Evolutionary conservation across 306 rosid genomes (phyloP), one percentile per base, ranked within the genome.

Genomic region (Trifolium repens): DNA sequence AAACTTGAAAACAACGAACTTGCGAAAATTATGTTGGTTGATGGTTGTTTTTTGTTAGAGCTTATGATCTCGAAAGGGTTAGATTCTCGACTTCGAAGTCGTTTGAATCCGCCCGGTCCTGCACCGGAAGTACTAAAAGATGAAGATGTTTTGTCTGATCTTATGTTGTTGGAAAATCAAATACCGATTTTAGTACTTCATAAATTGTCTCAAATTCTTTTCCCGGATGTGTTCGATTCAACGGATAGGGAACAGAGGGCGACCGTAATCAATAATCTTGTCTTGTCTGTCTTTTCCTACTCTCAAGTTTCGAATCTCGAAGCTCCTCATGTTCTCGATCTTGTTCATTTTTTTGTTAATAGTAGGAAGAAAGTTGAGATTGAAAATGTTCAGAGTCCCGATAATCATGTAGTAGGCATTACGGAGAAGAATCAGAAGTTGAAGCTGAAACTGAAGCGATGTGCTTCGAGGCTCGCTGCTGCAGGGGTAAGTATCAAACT

Each of bases 91-190:
- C 49, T 10, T 0, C 49, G 15, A 10, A 43, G 49, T 43, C 49
- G 49, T 43, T 43, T 43, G 49, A 43, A 43, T 43, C 14, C 49
- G 5, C 49, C 4, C 14, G 12, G 49, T 43, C 49, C 49, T 43
- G 49, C 49, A 43, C 49, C 15, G 4, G 49, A 43, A 11, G 50
- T 44, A 1, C 15, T 47, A 3, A n/a, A 15, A 44, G 6, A 7
- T 5, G 42, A 74, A 14, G 42, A 63, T 49, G 50, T 61, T 0
- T 16, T 72, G 34, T 72, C 66, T 30, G 84, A 81, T 70, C 2
- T 81, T 1, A 26, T 47, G 7, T 9, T 81, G n/a, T 43, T 81
- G 17, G 78, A 81, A 8, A 81, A 75, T 6, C 77, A 81, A 11
- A 27, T 80, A 5, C 84, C 84, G 0, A 30, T 80, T 2, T 5